Evolutionary conservation across 768 basidiomycete genomes (phyloP).

Genomic region (Boletus edulis): DNA sequence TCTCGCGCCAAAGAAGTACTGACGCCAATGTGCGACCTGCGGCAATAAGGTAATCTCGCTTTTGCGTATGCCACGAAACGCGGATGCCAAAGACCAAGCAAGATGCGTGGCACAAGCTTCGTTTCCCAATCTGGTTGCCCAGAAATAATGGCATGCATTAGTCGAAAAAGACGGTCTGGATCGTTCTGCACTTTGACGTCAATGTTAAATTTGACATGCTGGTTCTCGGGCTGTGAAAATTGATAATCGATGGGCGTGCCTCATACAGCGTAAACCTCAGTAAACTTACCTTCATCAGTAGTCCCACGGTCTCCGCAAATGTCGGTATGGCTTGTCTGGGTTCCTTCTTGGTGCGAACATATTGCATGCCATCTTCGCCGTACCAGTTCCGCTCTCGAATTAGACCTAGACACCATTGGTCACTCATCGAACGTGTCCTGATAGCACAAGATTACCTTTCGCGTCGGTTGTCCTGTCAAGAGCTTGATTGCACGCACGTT

Average conservation of each 20-base stretch:
- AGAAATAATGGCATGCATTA: constrained; percentile 72
- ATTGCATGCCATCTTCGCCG: constrained; percentile 68
- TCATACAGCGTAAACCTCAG: constrained; percentile 5
- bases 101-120: constrained; percentile 71
- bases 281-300: constrained; percentile 69
- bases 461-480: constrained; percentile 83
- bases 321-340: constrained; percentile 89
- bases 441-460: constrained; percentile 41
- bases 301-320: constrained; percentile 76
- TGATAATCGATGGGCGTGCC: constrained; percentile 2
- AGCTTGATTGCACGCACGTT: constrained; percentile 38
- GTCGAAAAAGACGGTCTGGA: constrained; percentile 75
- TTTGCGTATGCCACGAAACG: constrained; percentile 80
- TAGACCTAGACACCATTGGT: constrained; percentile 41
- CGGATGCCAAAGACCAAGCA: constrained; percentile 90
- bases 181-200: constrained; percentile 95
- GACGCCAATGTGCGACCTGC: constrained; percentile 80
- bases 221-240: constrained; percentile 60
- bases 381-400: constrained; percentile 74
- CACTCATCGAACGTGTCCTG: constrained; percentile 27
- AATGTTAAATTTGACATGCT: constrained; percentile 76
- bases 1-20: constrained; percentile 69
- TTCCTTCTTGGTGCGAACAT: constrained; percentile 74
- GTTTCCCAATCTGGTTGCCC: constrained; percentile 71
- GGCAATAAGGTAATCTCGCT: constrained; percentile 74